A percentile compares a stretch with the other conserved stretches of the same genome.
Evolutionary conservation across 768 basidiomycete species (phyloP).

Genomic region (Kwoniella sp.): DNA sequence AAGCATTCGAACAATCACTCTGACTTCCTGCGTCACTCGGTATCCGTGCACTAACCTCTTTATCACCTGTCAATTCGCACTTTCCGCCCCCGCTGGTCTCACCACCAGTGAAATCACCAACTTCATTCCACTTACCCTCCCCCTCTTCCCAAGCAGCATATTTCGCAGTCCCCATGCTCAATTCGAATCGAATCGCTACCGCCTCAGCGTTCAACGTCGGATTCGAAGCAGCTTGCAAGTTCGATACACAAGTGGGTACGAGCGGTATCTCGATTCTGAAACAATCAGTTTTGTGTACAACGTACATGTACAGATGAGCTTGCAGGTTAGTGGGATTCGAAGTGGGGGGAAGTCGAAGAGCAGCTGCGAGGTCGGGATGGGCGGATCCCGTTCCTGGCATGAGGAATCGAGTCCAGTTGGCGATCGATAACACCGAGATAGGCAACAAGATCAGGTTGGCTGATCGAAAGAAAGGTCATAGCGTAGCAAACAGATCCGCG

Average conservation of each 20-base stretch:
- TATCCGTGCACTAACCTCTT: constrained; percentile 25
- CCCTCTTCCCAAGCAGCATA: constrained; percentile 31
- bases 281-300: constrained; percentile 30
- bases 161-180: constrained; percentile 12
- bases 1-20: background rate
- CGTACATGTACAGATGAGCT: constrained; percentile 30
- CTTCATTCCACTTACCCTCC: constrained; percentile 22
- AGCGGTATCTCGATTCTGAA: constrained; percentile 41
- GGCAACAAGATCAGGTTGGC: constrained; percentile 34
- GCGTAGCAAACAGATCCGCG: background rate
- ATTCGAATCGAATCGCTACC: constrained; percentile 35
- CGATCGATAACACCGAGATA: constrained; percentile 39
- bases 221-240: constrained; percentile 22
- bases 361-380: constrained; percentile 37
- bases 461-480: too few relatives aligned
- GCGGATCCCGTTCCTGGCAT: constrained; percentile 29
- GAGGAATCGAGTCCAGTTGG: constrained; percentile 45
- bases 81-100: constrained; percentile 32
- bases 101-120: constrained; percentile 41
- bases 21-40: background rate
- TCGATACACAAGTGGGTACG: background rate
- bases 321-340: background rate
- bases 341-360: constrained; percentile 20
- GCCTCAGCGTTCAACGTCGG: constrained; percentile 25
- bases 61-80: constrained; percentile 40